Conservation (phyloP, 225 moss, liverwort and hornwort species). For the Marchantia polymorpha region DNA sequence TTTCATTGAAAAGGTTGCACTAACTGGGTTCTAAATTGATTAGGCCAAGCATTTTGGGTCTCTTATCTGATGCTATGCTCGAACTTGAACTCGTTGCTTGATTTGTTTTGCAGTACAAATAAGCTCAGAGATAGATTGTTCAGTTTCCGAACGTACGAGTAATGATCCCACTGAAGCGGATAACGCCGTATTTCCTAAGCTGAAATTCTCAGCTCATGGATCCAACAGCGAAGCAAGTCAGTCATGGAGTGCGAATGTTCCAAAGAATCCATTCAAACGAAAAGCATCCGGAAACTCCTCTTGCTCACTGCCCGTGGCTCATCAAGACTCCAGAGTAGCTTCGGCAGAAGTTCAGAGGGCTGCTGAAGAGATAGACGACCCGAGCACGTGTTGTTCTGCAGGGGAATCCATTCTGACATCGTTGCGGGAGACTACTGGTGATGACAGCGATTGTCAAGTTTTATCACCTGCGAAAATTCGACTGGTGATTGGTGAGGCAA, state of each 20-base stretch:
- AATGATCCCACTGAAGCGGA: constrained; percentile 4
- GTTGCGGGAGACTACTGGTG: neutral
- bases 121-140: neutral
- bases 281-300: neutral
- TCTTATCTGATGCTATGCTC: neutral
- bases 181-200: constrained; percentile 6
- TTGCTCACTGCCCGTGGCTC: no score
- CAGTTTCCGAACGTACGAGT: neutral
- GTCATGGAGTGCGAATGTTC: neutral
- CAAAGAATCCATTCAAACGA: constrained; percentile 32
- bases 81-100: neutral
- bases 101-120: neutral
- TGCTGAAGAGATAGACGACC: neutral
- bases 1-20: no score
- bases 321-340: neutral
- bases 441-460: neutral
- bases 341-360: neutral
- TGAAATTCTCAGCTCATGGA: constrained; percentile 3
- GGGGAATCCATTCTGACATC: constrained; percentile 12
- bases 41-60: no score
- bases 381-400: neutral
- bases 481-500: neutral
- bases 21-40: no score
- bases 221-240: neutral
- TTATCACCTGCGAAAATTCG: neutral